phyloP scores from a whole-genome alignment of 805 yeast species.

The Nakazawaea pomicola region DNA sequence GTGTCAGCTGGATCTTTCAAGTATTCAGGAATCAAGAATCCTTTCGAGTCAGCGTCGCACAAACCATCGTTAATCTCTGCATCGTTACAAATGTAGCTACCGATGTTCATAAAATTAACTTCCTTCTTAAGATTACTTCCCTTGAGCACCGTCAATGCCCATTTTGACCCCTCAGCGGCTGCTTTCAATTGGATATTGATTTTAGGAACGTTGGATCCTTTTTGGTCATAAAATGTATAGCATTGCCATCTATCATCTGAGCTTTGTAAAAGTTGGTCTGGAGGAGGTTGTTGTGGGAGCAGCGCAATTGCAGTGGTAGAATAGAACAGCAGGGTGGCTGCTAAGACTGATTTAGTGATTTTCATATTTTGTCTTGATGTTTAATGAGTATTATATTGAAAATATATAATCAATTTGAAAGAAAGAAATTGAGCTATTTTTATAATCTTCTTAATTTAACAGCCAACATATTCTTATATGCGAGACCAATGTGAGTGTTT shows the following conservation, averaged over 20 bases:
- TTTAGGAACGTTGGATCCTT: not conserved
- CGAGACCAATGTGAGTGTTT: too few relatives aligned
- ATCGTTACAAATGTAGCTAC: slow-evolving; percentile 1
- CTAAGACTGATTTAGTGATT: not conserved
- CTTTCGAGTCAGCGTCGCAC: not conserved
- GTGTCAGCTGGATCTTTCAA: not conserved
- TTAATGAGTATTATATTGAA: too few relatives aligned
- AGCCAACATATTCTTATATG: too few relatives aligned
- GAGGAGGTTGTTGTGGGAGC: not conserved
- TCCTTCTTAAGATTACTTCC: not conserved
- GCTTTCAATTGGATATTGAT: not conserved
- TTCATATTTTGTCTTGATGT: not conserved
- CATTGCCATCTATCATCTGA: not conserved
- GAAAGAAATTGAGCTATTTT: too few relatives aligned
- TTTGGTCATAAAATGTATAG: not conserved
- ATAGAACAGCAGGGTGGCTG: not conserved
- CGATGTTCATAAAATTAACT: not conserved
- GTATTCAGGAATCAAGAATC: not conserved
- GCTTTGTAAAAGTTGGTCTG: not conserved
- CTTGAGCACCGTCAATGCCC: not conserved
- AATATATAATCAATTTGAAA: too few relatives aligned
- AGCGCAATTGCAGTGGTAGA: not conserved
- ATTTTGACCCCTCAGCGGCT: not conserved
- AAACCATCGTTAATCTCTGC: not conserved
- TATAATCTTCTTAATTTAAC: too few relatives aligned